Evolutionary conservation across 2,329 filamentous ascomycete species (phyloP).

Genomic region (Drechslerella dactyloides): DNA sequence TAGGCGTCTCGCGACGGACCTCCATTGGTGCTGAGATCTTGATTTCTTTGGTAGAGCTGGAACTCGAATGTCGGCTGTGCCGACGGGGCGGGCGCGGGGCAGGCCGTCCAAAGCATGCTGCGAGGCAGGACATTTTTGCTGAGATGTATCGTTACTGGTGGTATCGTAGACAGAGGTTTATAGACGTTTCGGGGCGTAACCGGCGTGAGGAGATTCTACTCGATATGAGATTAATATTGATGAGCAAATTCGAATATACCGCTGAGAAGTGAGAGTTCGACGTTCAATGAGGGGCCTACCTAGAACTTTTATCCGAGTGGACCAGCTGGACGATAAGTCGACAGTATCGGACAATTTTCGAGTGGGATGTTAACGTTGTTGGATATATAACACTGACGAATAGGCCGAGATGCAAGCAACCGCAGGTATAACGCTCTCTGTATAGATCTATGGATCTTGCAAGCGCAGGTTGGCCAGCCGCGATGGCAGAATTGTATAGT

Average conservation of each 20-base stretch:
- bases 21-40: conserved; percentile 1
- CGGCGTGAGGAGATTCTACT: too few relatives aligned
- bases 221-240: too few relatives aligned
- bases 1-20: conserved; percentile 1
- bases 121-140: conserved; percentile 1
- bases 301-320: neutral
- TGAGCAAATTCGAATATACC: too few relatives aligned
- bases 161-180: neutral
- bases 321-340: neutral
- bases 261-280: neutral
- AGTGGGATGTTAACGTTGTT: neutral
- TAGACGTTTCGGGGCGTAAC: too few relatives aligned
- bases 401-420: neutral
- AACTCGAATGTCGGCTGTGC: neutral
- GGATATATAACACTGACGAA: neutral
- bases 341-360: neutral
- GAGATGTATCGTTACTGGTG: neutral
- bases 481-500: neutral
- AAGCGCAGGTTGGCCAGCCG: neutral
- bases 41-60: neutral
- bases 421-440: neutral
- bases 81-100: neutral
- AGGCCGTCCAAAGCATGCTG: neutral
- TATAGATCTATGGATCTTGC: neutral
- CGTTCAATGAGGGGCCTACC: too few relatives aligned